A percentile compares a stretch with the other conserved stretches of the same genome.
phyloP scores from a whole-genome alignment of 169 alveolate species.

The Eimeria necatrix region DNA sequence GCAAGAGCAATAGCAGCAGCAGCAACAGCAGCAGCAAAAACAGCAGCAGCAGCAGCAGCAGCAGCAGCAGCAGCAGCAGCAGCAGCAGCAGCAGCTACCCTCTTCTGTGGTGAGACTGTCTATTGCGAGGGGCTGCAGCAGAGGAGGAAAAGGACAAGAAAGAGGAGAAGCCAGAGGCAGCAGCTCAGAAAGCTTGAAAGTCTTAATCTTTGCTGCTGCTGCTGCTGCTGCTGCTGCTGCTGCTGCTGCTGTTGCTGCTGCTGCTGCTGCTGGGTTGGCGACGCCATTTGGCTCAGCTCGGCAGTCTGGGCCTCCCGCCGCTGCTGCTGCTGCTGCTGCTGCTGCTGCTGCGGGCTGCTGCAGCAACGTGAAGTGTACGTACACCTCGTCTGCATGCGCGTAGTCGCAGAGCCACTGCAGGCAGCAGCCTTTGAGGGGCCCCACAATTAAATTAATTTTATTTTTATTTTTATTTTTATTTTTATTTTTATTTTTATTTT shows the following conservation, averaged over 20 bases:
- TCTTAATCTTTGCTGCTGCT: neutral
- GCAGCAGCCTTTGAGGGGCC: constrained; percentile 11
- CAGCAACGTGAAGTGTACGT: constrained; percentile 8
- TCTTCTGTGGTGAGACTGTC: neutral
- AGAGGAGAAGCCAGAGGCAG: neutral
- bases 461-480: neutral
- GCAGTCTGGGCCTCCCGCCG: too few relatives aligned
- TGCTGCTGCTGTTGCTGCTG: too few relatives aligned
- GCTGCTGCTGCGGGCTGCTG: neutral
- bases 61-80: neutral
- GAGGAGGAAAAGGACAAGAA: neutral
- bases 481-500: neutral
- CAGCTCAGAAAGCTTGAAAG: neutral
- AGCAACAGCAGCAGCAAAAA: neutral
- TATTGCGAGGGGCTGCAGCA: neutral
- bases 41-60: neutral
- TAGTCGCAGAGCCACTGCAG: constrained; percentile 33
- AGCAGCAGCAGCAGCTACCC: neutral
- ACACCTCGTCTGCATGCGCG: constrained; percentile 7
- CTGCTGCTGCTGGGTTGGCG: too few relatives aligned
- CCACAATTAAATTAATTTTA: neutral
- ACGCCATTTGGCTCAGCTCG: too few relatives aligned
- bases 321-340: neutral
- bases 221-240: too few relatives aligned
- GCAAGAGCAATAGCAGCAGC: neutral